Evolutionary conservation across 805 yeast species (phyloP), one percentile per base, ranked within the genome.

Genomic region (Kodamaea kaohsiungensis): DNA sequence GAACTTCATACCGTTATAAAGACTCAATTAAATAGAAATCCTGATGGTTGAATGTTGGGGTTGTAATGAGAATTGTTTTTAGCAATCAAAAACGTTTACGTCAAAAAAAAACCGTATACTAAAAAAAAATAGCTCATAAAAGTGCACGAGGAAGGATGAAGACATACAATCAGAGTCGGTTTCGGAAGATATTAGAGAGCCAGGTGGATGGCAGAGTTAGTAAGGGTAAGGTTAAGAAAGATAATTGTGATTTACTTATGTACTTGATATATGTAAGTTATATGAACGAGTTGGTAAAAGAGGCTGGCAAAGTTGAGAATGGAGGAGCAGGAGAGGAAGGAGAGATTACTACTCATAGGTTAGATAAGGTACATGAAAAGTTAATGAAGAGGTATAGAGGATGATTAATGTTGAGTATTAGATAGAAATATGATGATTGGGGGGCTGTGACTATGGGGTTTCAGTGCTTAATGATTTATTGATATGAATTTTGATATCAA

Each of bases 211-310:
- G 27, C 18, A 27, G 52, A 6, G 55, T 54, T n/a, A 10, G 33
- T 16, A 54, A 55, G 46, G 60, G 27, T 45, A 37, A 58, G 7
- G 49, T 75, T 13, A 66, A 67, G 35, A 71, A 70, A 18, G 82
- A 78, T 56, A 70, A 72, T 48, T 63, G 76, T 17, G 82, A 77
- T 59, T 54, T 77, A 48, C 61, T 83, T 51, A 59, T 82, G 17
- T 76, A 81, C 51, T 60, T 83, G 49, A 72, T 82, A 45, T 81
- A 81, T 53, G 63, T 80, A 37, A 70, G 79, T 39, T 83, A 81
- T 59, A 55, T 82, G 51, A 67, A 69, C 58, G 73, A 65, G 38
- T 67, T 82, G 35, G 61, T 79, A 5, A 46, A 56, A 13, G 73
- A 76, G 53, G 81, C 84, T 0, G 67, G 72, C 27, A 63, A 63